Evolutionary conservation across 2,329 filamentous ascomycete genomes (phyloP), one percentile per base, ranked within the genome.

Genomic region (Aspergillus sp.): DNA sequence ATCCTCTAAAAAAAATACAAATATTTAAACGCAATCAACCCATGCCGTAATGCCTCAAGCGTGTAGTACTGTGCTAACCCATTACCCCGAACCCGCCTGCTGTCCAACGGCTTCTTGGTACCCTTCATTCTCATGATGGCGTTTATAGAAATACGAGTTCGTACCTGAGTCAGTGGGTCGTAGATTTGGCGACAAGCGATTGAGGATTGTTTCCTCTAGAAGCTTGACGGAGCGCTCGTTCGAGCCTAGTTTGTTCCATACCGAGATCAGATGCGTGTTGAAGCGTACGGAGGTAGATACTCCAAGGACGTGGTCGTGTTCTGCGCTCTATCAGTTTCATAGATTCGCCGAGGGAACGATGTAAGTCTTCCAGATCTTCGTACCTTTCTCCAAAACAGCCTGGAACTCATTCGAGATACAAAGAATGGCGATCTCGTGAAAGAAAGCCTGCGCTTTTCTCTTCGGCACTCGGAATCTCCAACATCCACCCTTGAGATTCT

Each of bases 381-480:
- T 61, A 96, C 82, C 71, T 88, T 87, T 66, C 87, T 92, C 91
- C 89, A 97, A 70, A 90, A 89, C 67, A 88, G 70, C 72, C 62
- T 77, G 74, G 54, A 77, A 70, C 62, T 77, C 73, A 66, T 70
- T 74, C 40, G 71, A 71, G 67, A 74, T 68, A 49, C 66, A 68
- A 27, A 73, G 56, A 52, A 74, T 71, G 14, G 67, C 66, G 58
- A 73, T 66, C 57, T 74, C 72, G 57, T 74, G 72, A 40, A 74
- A 74, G 55, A 74, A 74, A 4, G 65, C 88, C 3, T 86, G 84
- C 3, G 81, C 82, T 6, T 84, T 82, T 61, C 81, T 82, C 80
- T 96, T 96, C 62, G 88, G 87, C 45, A 97, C 88, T 51, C 93
- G 87, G 76, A 98, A 96, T 21, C 91, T 96, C 91, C 91, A 97